phyloP scores from a whole-genome alignment of 2,329 filamentous ascomycete species.

The Balansia obtecta region DNA sequence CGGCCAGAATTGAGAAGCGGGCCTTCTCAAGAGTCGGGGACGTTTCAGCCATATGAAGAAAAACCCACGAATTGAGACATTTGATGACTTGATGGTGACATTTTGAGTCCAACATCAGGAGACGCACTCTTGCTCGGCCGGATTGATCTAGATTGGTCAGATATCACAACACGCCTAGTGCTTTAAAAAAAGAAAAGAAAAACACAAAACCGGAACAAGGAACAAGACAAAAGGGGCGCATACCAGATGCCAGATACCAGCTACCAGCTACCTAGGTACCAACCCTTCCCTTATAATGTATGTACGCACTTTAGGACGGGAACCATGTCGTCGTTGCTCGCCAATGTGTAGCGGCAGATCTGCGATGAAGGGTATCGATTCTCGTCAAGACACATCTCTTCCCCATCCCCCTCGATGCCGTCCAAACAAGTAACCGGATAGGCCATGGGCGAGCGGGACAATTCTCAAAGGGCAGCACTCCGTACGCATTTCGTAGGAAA shows the following conservation, averaged over 20 bases:
- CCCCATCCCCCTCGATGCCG: background rate
- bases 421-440: background rate
- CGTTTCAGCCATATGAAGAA: background rate
- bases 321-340: too few species aligned
- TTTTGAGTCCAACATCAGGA: background rate
- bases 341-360: background rate
- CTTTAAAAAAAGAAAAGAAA: too few species aligned
- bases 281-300: background rate
- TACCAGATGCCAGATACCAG: background rate
- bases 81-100: background rate
- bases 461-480: background rate
- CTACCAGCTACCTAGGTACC: too few species aligned
- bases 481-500: background rate
- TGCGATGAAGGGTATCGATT: background rate
- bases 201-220: too few species aligned
- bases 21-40: background rate
- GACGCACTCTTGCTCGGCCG: background rate
- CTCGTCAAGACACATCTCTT: background rate
- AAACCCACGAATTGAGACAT: background rate
- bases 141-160: background rate
- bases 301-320: too few species aligned
- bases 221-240: background rate
- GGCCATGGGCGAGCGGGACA: background rate
- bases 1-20: constrained; percentile 3
- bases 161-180: background rate